These are phyloP conservation scores for Jatropha podagrica DNA, from an alignment of 441 rosid genomes.

Conservation along the genomic window DNA sequence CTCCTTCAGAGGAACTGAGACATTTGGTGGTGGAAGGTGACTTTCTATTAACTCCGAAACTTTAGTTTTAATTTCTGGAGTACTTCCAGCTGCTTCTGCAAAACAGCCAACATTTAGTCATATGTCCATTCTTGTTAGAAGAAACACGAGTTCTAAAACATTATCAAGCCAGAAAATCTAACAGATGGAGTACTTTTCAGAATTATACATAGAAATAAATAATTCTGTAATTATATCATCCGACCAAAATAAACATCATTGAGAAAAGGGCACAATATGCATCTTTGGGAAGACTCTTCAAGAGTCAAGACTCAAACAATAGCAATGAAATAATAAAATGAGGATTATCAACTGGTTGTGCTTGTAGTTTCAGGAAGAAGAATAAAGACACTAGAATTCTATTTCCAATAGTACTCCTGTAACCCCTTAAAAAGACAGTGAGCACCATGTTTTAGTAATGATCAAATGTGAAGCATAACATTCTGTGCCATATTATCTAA, in stretches of 20 bases:
- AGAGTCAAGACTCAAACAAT: neutral
- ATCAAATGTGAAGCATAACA: neutral
- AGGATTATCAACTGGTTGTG: neutral
- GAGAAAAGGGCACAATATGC: neutral
- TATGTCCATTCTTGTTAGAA: slow-evolving; percentile 22
- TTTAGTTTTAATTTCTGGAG: slow-evolving; percentile 43
- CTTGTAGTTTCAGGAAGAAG: neutral
- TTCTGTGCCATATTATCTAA: neutral
- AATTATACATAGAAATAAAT: neutral
- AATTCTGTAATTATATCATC: neutral
- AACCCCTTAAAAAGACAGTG: neutral
- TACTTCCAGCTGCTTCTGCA: slow-evolving; percentile 52
- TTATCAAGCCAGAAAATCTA: slow-evolving; percentile 24
- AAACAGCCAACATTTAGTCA: slow-evolving; percentile 30
- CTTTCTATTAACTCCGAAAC: slow-evolving; percentile 33
- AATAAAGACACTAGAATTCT: neutral
- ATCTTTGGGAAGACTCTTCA: neutral
- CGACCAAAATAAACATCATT: neutral
- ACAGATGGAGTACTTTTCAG: neutral
- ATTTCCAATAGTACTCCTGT: neutral
- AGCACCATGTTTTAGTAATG: neutral
- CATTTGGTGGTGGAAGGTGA: slow-evolving; percentile 30
- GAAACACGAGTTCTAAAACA: slow-evolving; percentile 9
- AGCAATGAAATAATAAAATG: neutral
- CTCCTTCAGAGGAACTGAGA: slow-evolving; percentile 43